Percentiles rank a stretch among this genome's conserved stretches.
These are phyloP conservation scores for Puccinia triticina DNA, from an alignment of 1,284 basidiomycete genomes.

Conservation along the genomic window DNA sequence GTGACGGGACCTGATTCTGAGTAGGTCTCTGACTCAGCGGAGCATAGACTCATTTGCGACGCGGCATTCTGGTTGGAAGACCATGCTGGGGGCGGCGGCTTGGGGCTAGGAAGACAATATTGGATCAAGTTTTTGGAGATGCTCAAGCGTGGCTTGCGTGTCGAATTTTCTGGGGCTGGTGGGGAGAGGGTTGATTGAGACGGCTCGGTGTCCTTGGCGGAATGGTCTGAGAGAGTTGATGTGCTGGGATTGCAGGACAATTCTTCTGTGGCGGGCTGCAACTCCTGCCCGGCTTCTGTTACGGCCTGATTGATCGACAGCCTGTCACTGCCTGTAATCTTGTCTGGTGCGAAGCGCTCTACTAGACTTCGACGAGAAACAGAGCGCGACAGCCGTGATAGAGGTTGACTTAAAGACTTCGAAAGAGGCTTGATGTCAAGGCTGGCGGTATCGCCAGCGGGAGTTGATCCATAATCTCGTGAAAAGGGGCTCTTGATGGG, in stretches of 20 bases:
- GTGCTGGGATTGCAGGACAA: neutral
- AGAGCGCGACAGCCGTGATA: neutral
- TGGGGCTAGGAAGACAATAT: neutral
- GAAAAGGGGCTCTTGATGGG: neutral
- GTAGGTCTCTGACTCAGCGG: neutral
- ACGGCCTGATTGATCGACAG: neutral
- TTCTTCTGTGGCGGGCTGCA: neutral
- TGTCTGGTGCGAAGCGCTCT: neutral
- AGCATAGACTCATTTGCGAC: neutral
- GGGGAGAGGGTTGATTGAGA: neutral
- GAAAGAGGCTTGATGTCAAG: conserved; percentile 6
- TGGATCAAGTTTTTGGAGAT: conserved; percentile 13
- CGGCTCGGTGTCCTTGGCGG: too few species aligned
- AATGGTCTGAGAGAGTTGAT: neutral
- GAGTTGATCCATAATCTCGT: neutral
- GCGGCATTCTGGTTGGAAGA: neutral
- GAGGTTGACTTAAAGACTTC: neutral
- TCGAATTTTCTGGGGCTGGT: neutral
- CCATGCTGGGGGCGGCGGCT: neutral
- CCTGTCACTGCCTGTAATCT: too few species aligned
- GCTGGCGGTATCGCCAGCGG: neutral
- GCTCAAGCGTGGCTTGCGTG: conserved; percentile 5
- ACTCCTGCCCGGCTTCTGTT: neutral
- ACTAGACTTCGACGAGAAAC: neutral
- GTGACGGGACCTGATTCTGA: neutral